Percentiles rank a stretch among this genome's conserved stretches.
Evolutionary conservation across 1,139 yeast species (phyloP).

Genomic region (Candida freyschussii): DNA sequence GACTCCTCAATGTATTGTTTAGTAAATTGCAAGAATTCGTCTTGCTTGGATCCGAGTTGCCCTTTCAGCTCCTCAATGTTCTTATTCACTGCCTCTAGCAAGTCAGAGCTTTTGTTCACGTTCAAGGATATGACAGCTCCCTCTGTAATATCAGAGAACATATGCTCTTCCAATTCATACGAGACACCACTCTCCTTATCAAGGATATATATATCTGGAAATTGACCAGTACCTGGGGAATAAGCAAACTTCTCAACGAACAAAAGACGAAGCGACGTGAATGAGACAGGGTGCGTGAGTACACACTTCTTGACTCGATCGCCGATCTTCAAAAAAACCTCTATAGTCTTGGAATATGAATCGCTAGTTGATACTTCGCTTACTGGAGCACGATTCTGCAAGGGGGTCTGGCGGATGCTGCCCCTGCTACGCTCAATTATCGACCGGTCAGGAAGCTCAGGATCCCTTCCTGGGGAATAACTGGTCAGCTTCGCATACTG

Average conservation of each 20-base stretch:
- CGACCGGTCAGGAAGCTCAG: constrained; percentile 27
- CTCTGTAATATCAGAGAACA: constrained; percentile 50
- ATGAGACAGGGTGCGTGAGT: constrained; percentile 47
- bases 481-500: constrained; percentile 79
- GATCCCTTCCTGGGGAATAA: constrained; percentile 34
- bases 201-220: constrained; percentile 78
- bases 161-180: constrained; percentile 76
- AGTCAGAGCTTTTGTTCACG: constrained; percentile 19
- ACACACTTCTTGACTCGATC: constrained; percentile 58
- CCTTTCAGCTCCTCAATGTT: constrained; percentile 32
- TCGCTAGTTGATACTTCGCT: not conserved
- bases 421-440: constrained; percentile 13
- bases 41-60: constrained; percentile 33
- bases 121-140: constrained; percentile 57
- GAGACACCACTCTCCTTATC: constrained; percentile 57
- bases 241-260: constrained; percentile 88
- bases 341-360: not conserved
- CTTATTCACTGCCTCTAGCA: constrained; percentile 16
- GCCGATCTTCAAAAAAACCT: constrained; percentile 52
- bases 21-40: constrained; percentile 29
- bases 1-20: constrained; percentile 28
- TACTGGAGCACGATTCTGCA: constrained; percentile 7
- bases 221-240: constrained; percentile 63
- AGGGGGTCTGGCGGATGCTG: constrained; percentile 13
- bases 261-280: constrained; percentile 62